These are phyloP conservation scores for Pythium phragmiticola DNA, from an alignment of 352 stramenopile species.

Conservation along the genomic window DNA sequence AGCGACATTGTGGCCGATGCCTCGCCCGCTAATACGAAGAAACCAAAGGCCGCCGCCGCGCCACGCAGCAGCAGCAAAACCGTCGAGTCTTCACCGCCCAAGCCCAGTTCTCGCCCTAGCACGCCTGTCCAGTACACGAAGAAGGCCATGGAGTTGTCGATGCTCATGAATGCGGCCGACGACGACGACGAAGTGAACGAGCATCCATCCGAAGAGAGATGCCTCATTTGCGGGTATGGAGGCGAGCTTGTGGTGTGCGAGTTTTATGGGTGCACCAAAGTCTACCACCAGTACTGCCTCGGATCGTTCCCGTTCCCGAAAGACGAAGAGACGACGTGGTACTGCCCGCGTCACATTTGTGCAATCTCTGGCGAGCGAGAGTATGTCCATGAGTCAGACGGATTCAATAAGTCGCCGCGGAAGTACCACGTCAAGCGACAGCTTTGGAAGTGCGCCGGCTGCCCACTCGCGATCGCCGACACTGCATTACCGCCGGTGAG, in stretches of 20 bases:
- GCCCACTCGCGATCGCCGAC: conserved; percentile 64
- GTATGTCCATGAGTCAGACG: conserved; percentile 39
- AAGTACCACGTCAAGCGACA: conserved; percentile 53
- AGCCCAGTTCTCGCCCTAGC: conserved; percentile 22
- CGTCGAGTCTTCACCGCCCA: conserved; percentile 29
- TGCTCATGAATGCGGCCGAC: conserved; percentile 26
- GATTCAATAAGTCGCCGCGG: conserved; percentile 44
- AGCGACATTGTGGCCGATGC: conserved; percentile 9
- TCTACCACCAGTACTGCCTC: conserved; percentile 88
- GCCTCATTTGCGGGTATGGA: conserved; percentile 75
- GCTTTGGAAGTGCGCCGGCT: conserved; percentile 82
- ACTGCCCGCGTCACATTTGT: conserved; percentile 78
- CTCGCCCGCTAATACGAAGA: conserved; percentile 37
- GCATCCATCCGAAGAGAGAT: conserved; percentile 68
- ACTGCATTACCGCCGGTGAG: conserved; percentile 54
- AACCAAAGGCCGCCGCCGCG: conserved; percentile 27
- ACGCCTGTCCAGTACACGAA: conserved; percentile 24
- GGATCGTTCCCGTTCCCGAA: conserved; percentile 76
- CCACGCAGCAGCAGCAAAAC: conserved; percentile 22
- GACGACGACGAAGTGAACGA: conserved; percentile 24
- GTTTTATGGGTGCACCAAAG: conserved; percentile 77
- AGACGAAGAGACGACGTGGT: conserved; percentile 79
- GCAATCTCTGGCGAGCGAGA: conserved; percentile 62
- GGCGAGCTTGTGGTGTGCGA: conserved; percentile 85
- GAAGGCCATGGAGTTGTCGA: conserved; percentile 28